Evolutionary conservation across 306 rosid genomes (phyloP).

Genomic region (Sicyos edulis): DNA sequence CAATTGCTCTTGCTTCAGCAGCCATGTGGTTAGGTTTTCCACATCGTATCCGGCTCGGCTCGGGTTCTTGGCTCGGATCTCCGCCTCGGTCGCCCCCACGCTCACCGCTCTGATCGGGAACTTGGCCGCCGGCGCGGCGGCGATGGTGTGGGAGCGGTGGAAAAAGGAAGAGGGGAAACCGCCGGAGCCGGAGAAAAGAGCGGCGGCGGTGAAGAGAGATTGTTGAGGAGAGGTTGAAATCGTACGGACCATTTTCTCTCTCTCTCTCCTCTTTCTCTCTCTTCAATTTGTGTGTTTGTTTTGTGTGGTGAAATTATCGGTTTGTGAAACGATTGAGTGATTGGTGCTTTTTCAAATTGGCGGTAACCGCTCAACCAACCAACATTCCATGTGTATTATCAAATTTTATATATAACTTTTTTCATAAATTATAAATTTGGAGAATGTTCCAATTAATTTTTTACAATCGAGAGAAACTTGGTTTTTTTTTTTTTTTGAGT

Average conservation of each 20-base stretch:
- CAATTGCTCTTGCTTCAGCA: constrained; percentile 34
- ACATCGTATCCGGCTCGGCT: constrained; percentile 13
- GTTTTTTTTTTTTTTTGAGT: too few relatives aligned
- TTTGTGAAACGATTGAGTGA: constrained; percentile 16
- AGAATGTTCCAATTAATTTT: too few relatives aligned
- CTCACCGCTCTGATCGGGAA: constrained; percentile 18
- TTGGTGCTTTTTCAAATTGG: background rate
- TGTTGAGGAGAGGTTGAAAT: constrained; percentile 22
- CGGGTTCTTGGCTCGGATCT: background rate
- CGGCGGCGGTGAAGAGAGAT: constrained; percentile 24
- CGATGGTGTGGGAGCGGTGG: background rate
- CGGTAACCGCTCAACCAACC: background rate
- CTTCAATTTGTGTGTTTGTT: background rate
- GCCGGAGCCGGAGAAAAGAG: constrained; percentile 13
- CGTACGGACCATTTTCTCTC: constrained; percentile 22
- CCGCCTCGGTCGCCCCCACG: constrained; percentile 6
- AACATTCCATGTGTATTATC: background rate
- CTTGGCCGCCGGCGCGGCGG: background rate
- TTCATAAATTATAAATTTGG: too few relatives aligned
- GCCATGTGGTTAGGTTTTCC: constrained; percentile 36
- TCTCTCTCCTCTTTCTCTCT: too few relatives aligned
- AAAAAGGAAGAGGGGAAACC: constrained; percentile 19
- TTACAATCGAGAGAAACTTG: too few relatives aligned
- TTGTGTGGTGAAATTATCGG: constrained; percentile 15
- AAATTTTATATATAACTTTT: too few relatives aligned